Evolutionary conservation across 163 green algal genomes (phyloP), one percentile per base, ranked within the genome.

Genomic region (Prototheca wickerhamii): DNA sequence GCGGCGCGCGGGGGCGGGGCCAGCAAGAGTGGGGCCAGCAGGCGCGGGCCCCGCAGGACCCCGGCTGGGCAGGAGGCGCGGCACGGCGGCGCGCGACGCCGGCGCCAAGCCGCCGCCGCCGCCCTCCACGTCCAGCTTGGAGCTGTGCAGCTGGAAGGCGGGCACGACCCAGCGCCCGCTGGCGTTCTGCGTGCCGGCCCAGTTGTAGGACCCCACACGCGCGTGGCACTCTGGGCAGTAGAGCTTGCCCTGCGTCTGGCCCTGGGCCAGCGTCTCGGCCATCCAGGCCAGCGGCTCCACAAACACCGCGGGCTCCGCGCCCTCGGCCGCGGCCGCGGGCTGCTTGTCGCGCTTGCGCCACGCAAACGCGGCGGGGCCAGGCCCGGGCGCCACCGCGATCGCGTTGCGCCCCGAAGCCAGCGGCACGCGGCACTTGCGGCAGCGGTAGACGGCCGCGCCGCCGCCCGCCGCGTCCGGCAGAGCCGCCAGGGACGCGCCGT

Each of bases 251-350:
- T 86, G 70, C 23, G 86, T 71, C 8, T 69, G 58, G 0, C 82
- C 83, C 20, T 65, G 53, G 43, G 78, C 68, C 3, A 85, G 57
- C 2, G 75, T 53, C 18, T 66, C 67, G 7, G 72, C 62, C 87
- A 95, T 96, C 89, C 87, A 95, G 1, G 66, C 50, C 70, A 95
- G 75, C 1, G 89, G 89, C 73, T 93, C 81, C 53, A 89, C 37
- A 65, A 92, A 95, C 29, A 96, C 35, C 25, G 53, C 32, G 57
- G 26, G 37, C 8, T 54, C 49, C 6, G 17, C 40, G 50, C 46
- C 58, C 50, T 57, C 44, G 34, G 33, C 52, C 35, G 46, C 26
- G 63, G 49, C 54, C 26, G 23, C 43, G 52, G 62, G 44, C 29
- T 60, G 56, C 52, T 72, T 69, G 44, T 69, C 70, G 25, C 72